These are phyloP conservation scores for Coemansia sp. DNA, from an alignment of 192 early-diverging fungal species.

Conservation along the genomic window DNA sequence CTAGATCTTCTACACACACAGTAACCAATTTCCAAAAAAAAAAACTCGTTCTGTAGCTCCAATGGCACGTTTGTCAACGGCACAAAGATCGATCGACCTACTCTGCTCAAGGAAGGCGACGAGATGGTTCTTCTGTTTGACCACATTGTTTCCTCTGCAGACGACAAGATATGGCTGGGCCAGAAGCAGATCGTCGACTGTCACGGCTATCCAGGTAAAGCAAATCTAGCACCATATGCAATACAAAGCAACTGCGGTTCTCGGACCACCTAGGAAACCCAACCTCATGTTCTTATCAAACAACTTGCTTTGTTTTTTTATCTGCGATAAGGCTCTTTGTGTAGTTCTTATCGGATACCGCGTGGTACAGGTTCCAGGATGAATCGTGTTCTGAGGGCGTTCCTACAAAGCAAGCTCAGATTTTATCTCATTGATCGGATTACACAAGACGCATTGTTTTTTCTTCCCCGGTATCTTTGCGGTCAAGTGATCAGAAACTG, in stretches of 20 bases:
- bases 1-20: not conserved
- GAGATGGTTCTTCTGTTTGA: constrained; percentile 43
- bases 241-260: too few relatives aligned
- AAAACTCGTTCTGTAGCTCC: constrained; percentile 10
- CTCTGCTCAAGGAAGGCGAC: constrained; percentile 26
- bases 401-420: not conserved
- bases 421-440: not conserved
- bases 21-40: not conserved
- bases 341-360: constrained; percentile 42
- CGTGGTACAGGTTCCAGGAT: constrained; percentile 8
- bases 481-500: not conserved
- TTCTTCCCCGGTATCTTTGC: not conserved
- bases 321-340: not conserved
- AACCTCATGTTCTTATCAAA: too few relatives aligned
- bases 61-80: constrained; percentile 51
- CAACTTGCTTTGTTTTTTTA: not conserved
- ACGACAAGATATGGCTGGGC: constrained; percentile 22
- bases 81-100: constrained; percentile 9
- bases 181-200: constrained; percentile 21
- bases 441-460: not conserved
- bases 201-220: constrained; percentile 31
- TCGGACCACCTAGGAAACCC: too few relatives aligned
- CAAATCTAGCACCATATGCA: not conserved
- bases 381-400: not conserved
- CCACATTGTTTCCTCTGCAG: constrained; percentile 8